Base-by-base conservation (phyloP, 257 asterid genomes). In the Salvia hispanica region DNA sequence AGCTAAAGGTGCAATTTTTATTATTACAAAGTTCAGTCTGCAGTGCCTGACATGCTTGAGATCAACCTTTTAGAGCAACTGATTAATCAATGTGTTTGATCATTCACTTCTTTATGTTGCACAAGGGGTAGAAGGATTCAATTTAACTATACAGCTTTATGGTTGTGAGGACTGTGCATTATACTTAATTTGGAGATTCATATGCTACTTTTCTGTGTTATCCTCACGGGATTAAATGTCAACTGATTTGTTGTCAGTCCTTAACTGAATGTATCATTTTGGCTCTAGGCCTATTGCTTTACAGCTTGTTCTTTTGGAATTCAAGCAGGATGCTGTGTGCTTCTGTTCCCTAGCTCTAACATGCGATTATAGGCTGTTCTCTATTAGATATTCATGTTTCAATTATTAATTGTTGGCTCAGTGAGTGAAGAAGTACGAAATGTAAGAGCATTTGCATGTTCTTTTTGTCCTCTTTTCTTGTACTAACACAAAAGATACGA, bases 151-250 rank as follows among this genome's bases (percentile, higher is more conserved):
- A 7, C 46, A 9, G 42, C 15, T 37, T 13, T 33, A 16, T 62
- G 48, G 40, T 52, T 53, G 51, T 34, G 31, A 43, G 58, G 47
- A 71, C 31, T 25, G 0, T 70, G 62, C 25, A 28, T 40, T 53
- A 1, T 25, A 25, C 25, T 28, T 57, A 57, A 42, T 48, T 60
- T 62, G 56, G 37, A 13, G 28, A 40, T 52, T 52, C 52, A 42
- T 9, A n/a, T 31, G 31, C 64, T 52, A 71, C 43, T 51, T 13
- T 62, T 31, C 39, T 34, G 39, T 34, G 39, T 34, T 71, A 50
- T 28, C 55, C 58, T 53, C 53, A 52, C 14, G 33, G 59, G 47
- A 10, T 71, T 71, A 56, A 62, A 28, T 62, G 39, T 31, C 36
- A 70, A 60, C 18, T 6, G 4, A 40, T 70, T 39, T 9, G 28